Percentiles rank a stretch among this genome's conserved stretches.
Conservation (phyloP, 139 green algal genomes). For the Chlamydomonas sphaeroides region DNA sequence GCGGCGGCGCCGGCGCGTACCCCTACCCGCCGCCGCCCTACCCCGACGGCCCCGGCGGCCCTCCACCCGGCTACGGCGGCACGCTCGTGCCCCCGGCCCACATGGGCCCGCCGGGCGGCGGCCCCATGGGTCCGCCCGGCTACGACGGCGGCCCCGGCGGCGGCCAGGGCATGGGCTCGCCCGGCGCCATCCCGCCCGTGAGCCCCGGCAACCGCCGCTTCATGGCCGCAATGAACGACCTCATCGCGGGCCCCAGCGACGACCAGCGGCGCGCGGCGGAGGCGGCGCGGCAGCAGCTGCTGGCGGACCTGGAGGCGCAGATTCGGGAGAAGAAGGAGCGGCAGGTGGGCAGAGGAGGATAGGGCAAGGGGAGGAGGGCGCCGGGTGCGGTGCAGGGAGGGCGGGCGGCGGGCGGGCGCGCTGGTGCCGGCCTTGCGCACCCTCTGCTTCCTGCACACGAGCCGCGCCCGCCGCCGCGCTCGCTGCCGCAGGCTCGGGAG, state of each 20-base stretch:
- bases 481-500: slow-evolving; percentile 28
- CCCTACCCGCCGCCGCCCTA: neutral
- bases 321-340: slow-evolving; percentile 44
- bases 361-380: too few relatives aligned
- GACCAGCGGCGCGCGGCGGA: slow-evolving; percentile 46
- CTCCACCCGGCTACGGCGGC: neutral
- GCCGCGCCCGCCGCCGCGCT: too few relatives aligned
- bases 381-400: neutral
- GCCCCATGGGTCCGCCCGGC: neutral
- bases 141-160: too few relatives aligned
- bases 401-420: neutral
- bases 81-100: neutral
- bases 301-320: slow-evolving; percentile 54
- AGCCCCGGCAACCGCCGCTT: slow-evolving; percentile 46
- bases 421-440: too few relatives aligned
- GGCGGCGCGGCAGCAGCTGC: slow-evolving; percentile 36
- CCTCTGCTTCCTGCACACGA: neutral
- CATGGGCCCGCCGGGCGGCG: neutral
- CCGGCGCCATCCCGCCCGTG: slow-evolving; percentile 23
- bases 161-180: neutral
- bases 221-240: slow-evolving; percentile 50
- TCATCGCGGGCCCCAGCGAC: slow-evolving; percentile 49
- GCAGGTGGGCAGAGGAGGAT: neutral
- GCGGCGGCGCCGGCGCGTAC: slow-evolving; percentile 15
- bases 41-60: neutral